Base-by-base conservation (phyloP, 306 rosid species). In the Myrica gale region DNA sequence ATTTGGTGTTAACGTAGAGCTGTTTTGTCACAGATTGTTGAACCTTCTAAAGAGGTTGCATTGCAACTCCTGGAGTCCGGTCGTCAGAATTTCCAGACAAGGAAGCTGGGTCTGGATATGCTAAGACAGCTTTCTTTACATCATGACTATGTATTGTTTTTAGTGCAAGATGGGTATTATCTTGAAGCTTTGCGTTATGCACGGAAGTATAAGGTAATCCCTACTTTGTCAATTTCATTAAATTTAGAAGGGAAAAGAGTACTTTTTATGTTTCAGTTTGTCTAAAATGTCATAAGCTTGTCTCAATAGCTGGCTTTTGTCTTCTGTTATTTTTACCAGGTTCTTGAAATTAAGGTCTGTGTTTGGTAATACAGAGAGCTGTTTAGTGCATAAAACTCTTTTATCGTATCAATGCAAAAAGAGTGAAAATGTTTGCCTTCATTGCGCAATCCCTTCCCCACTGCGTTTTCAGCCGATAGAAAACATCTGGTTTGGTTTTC, bases 21-120 rank as follows among this genome's bases (percentile, higher is more conserved):
- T 82, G 41, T 77, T 66, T 52, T 76, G 19, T 60, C 50, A 78
- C 91, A 95, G 99, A 89, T 95, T 82, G 80, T 90, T 69, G 97
- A 95, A 79, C 96, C 99, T 74, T 92, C 96, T 62, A 92, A 89
- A 87, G 97, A 92, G 87, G 99, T 89, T 78, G 97, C 99, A 21
- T 69, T 89, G 68, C 99, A 95, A 84, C 97, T 95, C 45, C 85
- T 90, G 47, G 96, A 95, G 86, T 90, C 99, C 41, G 97, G 99
- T 77, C 91, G 89, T 60, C 95, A 87, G 83, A 81, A 87, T 79
- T 71, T 85, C 60, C 88, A 80, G 55, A 90, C 87, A 55, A 87
- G 97, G 87, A 95, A 95, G 84, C 85, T 95, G 78, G 99, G 99
- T 81, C 88, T 92, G 63, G 93, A 90, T 83, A 95, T 95, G 99